Evolutionary conservation across 768 basidiomycete species (phyloP), one percentile per base, ranked within the genome.

Genomic region (Zangia roseola): DNA sequence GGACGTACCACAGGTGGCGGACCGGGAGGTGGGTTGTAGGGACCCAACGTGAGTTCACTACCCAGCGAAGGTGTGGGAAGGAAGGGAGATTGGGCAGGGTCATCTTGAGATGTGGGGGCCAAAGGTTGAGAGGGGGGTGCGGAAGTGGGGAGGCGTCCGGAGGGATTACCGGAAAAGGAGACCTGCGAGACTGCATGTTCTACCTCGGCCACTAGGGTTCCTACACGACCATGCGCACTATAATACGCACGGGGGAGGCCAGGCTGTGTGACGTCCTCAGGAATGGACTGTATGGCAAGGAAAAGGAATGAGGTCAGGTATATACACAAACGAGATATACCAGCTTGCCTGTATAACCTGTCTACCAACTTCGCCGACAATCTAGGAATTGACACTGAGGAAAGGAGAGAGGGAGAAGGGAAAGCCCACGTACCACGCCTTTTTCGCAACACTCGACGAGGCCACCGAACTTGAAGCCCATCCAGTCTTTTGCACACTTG

Each of bases 391-490:
- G 34, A 10, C 23, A n/a, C 5, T 54, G 33, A 43, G 34, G 28
- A 16, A 7, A 17, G 20, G 13, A 33, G 21, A 35, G 43, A 28
- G 28, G 20, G 17, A 23, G 23, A 0, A 39, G 21, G 17, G 23
- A 40, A 24, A 24, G 20, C 34, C 20, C 21, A 69, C 78, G 33
- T 36, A 83, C 78, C 34, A 62, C 71, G 47, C 90, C 87, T 69
- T 91, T 94, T 70, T 94, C 88, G 45, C 85, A 87, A 48, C 81
- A 83, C 66, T 97, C 94, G 38, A 84, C 67, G 37, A 95, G 68
- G 6, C 90, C 93, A 20, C 91, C 91, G 62, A 94, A 94, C 71
- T 95, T 94, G 58, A 90, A 69, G 1, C 81, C 80, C 80, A 95
- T 81, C 71, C 84, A 88, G 36, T 78, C 72, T 53, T 80, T 81